phyloP scores from a whole-genome alignment of 2,329 filamentous ascomycete species.

The Ophiostoma quercus region DNA sequence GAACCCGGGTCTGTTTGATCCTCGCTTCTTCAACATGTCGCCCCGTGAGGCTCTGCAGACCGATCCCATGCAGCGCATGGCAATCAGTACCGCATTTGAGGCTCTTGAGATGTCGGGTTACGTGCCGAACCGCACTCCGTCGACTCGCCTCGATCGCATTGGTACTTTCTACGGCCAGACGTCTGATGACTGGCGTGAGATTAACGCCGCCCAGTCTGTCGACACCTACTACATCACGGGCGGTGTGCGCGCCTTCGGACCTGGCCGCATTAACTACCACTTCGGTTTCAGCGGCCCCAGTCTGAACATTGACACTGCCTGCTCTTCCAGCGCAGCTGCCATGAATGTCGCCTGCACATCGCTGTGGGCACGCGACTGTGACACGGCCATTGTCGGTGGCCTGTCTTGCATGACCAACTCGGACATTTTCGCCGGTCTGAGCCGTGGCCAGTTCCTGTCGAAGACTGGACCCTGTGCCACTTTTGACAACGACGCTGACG shows the following conservation, averaged over 20 bases:
- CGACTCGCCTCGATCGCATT: constrained; percentile 57
- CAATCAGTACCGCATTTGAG: constrained; percentile 71
- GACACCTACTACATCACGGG: constrained; percentile 52
- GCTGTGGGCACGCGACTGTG: constrained; percentile 69
- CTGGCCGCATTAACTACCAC: constrained; percentile 66
- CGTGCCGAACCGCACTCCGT: constrained; percentile 66
- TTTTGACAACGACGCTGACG: constrained; percentile 74
- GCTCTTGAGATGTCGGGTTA: constrained; percentile 77
- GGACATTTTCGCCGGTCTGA: constrained; percentile 71
- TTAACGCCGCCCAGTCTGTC: constrained; percentile 66
- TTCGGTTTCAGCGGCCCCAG: constrained; percentile 72
- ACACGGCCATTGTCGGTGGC: constrained; percentile 75
- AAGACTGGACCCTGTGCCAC: constrained; percentile 73
- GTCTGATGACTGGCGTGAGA: constrained; percentile 71
- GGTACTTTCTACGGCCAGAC: constrained; percentile 72
- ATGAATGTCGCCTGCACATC: constrained; percentile 69
- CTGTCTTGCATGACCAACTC: constrained; percentile 75
- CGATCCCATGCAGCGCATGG: constrained; percentile 74
- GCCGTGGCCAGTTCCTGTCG: constrained; percentile 71
- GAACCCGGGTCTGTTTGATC: constrained; percentile 71
- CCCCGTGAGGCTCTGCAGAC: constrained; percentile 69
- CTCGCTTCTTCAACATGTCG: constrained; percentile 85
- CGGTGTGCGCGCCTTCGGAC: constrained; percentile 40
- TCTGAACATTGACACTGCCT: constrained; percentile 71
- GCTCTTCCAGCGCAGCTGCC: constrained; percentile 67